Base-by-base conservation (phyloP, 1,139 yeast genomes). In the Casaregolazyma lundiana region DNA sequence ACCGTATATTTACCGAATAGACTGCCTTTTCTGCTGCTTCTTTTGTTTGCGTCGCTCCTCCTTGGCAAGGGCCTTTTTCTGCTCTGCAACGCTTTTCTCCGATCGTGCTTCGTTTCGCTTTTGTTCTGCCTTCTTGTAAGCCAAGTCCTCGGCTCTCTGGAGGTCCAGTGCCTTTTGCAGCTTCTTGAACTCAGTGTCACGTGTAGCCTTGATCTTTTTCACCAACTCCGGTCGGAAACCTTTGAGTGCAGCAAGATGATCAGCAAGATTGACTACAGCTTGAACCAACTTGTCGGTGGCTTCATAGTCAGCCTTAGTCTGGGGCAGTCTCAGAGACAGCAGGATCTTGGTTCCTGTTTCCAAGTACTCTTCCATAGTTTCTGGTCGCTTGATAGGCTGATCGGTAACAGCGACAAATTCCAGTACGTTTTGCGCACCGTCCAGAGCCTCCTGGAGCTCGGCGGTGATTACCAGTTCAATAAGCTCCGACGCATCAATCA, bases 401-500 rank as follows among this genome's bases (percentile, higher is more conserved):
- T 92, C 98, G 45, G 97, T 86, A 61, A 89, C 75, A 30, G 95
- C 83, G 55, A 92, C 64, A 60, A 65, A 84, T 60, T 80, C 79
- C 59, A 90, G 68, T 46, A 77, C 68, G 7, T 73, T 64, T 38
- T 79, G 78, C 48, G 83, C 69, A 48, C 73, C 72, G 11, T 63
- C 58, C 52, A 85, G 64, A 26, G 78, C 71, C 48, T 75, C 76
- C 34, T 72, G 66, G 38, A 80, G 67, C 49, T 73, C 77, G 49
- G 79, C 73, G 43, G 79, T 73, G 54, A 76, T 73, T 49, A 84
- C 68, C 54, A 78, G 71, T 6, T 81, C 88, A 58, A 83, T 88
- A 67, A 87, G 73, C 64, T 90, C 97, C 51, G 80, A 76, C 49
- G 80, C 80, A 71, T 92, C 98, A 58, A 87, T 75, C 98, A 92